Conservation (phyloP, 805 yeast species). For the Zygoascus bituminiphila region DNA sequence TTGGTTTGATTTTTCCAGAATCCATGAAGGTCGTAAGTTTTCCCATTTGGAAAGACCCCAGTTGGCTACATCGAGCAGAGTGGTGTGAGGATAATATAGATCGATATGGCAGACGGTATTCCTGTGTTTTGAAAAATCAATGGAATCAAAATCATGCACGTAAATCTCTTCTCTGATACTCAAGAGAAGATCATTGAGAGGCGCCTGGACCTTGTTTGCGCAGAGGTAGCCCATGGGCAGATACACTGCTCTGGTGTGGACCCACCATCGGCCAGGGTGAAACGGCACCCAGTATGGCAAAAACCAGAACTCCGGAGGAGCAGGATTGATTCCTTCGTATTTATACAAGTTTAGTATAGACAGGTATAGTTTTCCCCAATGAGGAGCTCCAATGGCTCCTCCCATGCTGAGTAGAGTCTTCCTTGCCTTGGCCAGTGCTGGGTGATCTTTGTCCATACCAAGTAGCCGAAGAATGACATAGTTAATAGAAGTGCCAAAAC, state of each 20-base stretch:
- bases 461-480: conserved; percentile 73
- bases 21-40: conserved; percentile 66
- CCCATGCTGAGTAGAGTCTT: conserved; percentile 62
- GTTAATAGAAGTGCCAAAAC: conserved; percentile 87
- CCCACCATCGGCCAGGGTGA: conserved; percentile 99
- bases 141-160: conserved; percentile 48
- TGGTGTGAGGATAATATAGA: conserved; percentile 86
- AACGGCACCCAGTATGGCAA: conserved; percentile 73
- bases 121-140: conserved; percentile 64
- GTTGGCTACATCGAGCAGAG: conserved; percentile 55
- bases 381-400: conserved; percentile 86
- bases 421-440: conserved; percentile 71
- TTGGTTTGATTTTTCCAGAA: conserved; percentile 43
- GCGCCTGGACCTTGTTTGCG: conserved; percentile 46
- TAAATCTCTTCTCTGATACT: conserved; percentile 78
- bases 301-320: conserved; percentile 92
- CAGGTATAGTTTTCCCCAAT: conserved; percentile 97
- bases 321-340: conserved; percentile 98
- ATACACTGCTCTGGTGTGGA: conserved; percentile 90
- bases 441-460: conserved; percentile 68
- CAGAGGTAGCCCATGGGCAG: conserved; percentile 78
- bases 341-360: conserved; percentile 69
- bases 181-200: conserved; percentile 52
- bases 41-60: conserved; percentile 55
- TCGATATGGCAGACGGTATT: conserved; percentile 88